Base-by-base conservation (phyloP, 176 grass and related monocot species). In the Phoenix roebelenii region DNA sequence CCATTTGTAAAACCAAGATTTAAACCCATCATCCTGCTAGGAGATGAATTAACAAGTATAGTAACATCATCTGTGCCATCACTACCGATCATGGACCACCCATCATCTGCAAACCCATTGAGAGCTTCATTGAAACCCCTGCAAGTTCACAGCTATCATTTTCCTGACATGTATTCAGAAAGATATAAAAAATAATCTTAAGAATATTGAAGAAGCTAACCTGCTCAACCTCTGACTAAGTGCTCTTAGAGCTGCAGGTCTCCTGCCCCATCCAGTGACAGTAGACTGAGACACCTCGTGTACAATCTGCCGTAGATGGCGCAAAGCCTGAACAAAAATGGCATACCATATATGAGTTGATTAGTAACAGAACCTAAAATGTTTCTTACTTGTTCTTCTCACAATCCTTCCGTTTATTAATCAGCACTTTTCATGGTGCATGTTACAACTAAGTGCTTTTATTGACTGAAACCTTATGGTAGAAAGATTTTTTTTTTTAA, bases 41-140 rank as follows among this genome's bases (percentile, higher is more conserved):
- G 76, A 7, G 86, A 90, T 32, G 86, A 78, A 7, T 89, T 98
- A 3, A 92, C 82, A 58, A 75, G 80, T 61, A 98, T 55, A 14
- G 76, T 92, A 39, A 98, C 84, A 74, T 98, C 93, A 15, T 89
- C 87, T 16, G 79, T 63, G 7, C 81, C 88, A 51, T 98, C 81
- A 30, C 61, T 83, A 67, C 69, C 65, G 9, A 92, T 52, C 63
- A 85, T 66, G 19, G 80, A 88, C 93, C 93, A 98, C 16, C 87
- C 87, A 60, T 98, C 93, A 68, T 85, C 93, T 5, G 59, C 76
- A 58, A 98, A 86, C n/a, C 93, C 84, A 58, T 85, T 88, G 14
- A 98, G 66, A 56, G 87, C 82, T 77, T 98, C 93, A 65, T 92
- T 92, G 71, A 85, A 98, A 57, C 87, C 81, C 72, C 93, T 98